Percentiles rank a stretch among this genome's conserved stretches.
phyloP scores from a whole-genome alignment of 164 flowering plant genomes.

The Cinnamomum chago region DNA sequence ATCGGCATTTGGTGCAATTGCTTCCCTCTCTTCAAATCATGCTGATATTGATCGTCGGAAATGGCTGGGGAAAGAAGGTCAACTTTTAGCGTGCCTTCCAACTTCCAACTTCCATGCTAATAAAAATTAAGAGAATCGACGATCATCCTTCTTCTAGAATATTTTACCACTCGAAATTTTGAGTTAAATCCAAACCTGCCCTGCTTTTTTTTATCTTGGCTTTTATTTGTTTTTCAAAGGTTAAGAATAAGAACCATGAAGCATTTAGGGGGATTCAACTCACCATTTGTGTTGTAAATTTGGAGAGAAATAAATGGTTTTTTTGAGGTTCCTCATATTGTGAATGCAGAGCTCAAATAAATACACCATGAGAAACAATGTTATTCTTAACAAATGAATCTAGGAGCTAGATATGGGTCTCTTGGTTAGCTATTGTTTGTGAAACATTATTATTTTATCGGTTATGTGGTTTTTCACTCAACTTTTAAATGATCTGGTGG shows the following conservation, averaged over 20 bases:
- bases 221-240: no score
- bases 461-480: not conserved
- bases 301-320: slow-evolving; percentile 13
- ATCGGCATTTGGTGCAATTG: not conserved
- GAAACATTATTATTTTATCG: not conserved
- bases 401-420: not conserved
- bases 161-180: not conserved
- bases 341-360: slow-evolving; percentile 8
- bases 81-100: not conserved
- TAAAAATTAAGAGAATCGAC: not conserved
- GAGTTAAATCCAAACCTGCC: not conserved
- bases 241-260: not conserved
- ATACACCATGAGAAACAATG: not conserved
- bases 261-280: slow-evolving; percentile 4
- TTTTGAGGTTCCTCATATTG: slow-evolving; percentile 10
- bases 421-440: not conserved
- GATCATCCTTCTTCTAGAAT: not conserved
- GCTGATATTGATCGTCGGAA: not conserved
- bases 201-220: not conserved
- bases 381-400: not conserved
- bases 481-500: not conserved
- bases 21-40: not conserved
- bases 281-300: slow-evolving; percentile 15
- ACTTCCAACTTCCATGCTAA: not conserved
- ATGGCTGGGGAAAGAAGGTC: not conserved